phyloP scores from a whole-genome alignment of 345 rosid species.

The Passiflora organensis region DNA sequence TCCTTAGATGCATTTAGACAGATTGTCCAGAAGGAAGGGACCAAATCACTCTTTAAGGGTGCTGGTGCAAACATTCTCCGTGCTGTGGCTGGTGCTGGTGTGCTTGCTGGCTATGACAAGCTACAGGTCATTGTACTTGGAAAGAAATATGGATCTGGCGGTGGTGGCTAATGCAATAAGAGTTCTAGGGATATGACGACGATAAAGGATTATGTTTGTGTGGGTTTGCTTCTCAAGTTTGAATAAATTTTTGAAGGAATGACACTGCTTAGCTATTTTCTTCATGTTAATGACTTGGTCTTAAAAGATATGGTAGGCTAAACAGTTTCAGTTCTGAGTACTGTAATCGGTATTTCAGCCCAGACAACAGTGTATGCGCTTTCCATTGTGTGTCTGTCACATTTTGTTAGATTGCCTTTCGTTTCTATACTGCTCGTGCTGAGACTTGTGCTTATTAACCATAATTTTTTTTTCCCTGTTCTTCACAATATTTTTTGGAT shows the following conservation, averaged over 20 bases:
- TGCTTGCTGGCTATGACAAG: conserved; percentile 33
- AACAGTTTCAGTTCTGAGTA: conserved; percentile 20
- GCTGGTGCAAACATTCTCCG: conserved; percentile 34
- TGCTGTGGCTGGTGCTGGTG: conserved; percentile 34
- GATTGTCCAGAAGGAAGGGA: conserved; percentile 23
- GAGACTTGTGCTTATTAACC: too few relatives aligned
- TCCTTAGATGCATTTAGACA: conserved; percentile 23
- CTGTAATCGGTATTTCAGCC: background rate
- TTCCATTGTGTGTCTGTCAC: background rate
- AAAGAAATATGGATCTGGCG: conserved; percentile 27
- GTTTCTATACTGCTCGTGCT: background rate
- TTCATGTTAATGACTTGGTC: conserved; percentile 10
- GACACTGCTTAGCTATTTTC: conserved; percentile 6
- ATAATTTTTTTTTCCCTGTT: too few relatives aligned
- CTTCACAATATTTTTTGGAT: too few relatives aligned
- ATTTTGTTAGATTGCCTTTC: background rate
- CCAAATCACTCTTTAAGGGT: conserved; percentile 28
- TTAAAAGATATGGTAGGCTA: background rate
- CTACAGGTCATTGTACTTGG: conserved; percentile 27
- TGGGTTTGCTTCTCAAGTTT: conserved; percentile 9
- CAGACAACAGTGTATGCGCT: conserved; percentile 8
- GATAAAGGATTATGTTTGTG: conserved; percentile 10
- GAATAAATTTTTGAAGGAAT: conserved; percentile 25
- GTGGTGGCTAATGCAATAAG: conserved; percentile 7
- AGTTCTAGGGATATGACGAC: conserved; percentile 1